These are phyloP conservation scores for Yamadazyma olivae DNA, from an alignment of 805 yeast species.

Conservation along the genomic window DNA sequence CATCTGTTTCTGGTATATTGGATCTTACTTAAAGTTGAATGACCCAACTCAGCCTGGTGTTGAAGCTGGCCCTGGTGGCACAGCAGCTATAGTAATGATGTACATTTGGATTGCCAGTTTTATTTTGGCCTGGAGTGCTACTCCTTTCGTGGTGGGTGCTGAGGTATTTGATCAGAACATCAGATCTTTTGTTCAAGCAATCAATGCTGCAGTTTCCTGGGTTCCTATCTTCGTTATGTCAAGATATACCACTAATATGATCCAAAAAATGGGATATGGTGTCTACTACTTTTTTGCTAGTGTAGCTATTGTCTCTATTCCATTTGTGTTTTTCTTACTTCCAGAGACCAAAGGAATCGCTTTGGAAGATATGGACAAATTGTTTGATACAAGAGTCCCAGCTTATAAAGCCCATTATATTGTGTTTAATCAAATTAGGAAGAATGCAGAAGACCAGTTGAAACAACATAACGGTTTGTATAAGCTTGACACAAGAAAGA, in stretches of 20 bases:
- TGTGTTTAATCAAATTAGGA: no score
- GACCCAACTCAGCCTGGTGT: conserved; percentile 31
- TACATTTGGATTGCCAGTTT: conserved; percentile 41
- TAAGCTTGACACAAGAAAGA: conserved; percentile 18
- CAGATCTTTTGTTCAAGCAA: conserved; percentile 37
- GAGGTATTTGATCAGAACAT: conserved; percentile 40
- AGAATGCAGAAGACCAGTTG: conserved; percentile 4
- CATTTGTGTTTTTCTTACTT: conserved; percentile 4
- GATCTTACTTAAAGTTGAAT: conserved; percentile 31
- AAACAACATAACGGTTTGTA: conserved; percentile 12
- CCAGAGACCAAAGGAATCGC: conserved; percentile 10
- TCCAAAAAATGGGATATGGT: conserved; percentile 25
- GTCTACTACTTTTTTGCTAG: conserved; percentile 7
- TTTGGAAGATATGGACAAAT: conserved; percentile 9
- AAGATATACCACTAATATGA: conserved; percentile 32
- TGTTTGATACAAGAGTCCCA: conserved; percentile 23
- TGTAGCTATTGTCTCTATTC: conserved; percentile 4
- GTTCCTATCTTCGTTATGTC: conserved; percentile 38
- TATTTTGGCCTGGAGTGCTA: conserved; percentile 39
- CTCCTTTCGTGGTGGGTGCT: conserved; percentile 38
- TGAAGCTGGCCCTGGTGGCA: conserved; percentile 36
- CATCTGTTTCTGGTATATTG: conserved; percentile 39
- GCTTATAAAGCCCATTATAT: conserved; percentile 22
- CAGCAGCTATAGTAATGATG: conserved; percentile 39
- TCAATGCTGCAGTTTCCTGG: conserved; percentile 40